Conservation (phyloP, 768 basidiomycete species). For the Mycena venus region DNA sequence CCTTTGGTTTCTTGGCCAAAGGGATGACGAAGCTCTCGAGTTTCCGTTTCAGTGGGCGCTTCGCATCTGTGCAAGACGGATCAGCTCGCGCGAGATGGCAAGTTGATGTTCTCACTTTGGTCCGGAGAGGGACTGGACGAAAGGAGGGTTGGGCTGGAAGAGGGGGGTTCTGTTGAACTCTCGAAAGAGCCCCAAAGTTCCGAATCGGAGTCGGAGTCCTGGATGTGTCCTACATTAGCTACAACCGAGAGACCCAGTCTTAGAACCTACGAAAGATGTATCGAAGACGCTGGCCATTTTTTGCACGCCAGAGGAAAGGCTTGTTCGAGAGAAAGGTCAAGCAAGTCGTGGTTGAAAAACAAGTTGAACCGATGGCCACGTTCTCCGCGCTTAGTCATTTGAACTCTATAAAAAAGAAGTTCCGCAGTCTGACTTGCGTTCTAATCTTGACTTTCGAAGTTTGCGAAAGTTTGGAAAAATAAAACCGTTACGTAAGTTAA, state of each 20-base stretch:
- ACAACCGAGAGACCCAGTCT: not conserved
- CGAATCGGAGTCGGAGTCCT: not conserved
- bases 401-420: not conserved
- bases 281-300: not conserved
- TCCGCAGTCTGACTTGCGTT: not conserved
- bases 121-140: not conserved
- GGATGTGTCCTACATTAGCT: not conserved
- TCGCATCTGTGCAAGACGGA: not conserved
- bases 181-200: conserved; percentile 11
- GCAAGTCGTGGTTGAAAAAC: not conserved
- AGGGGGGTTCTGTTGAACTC: not conserved
- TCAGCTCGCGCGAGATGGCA: not conserved
- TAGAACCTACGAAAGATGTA: not conserved
- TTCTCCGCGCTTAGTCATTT: not conserved
- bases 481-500: too few relatives aligned
- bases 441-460: not conserved
- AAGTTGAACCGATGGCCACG: not conserved
- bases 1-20: not conserved
- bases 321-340: not conserved
- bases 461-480: too few relatives aligned
- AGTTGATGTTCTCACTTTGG: not conserved
- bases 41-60: conserved; percentile 12
- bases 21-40: not conserved
- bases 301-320: not conserved
- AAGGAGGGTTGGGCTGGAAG: not conserved